Base-by-base conservation (phyloP, 1,284 basidiomycete species). In the Ustilago cynodontis region DNA sequence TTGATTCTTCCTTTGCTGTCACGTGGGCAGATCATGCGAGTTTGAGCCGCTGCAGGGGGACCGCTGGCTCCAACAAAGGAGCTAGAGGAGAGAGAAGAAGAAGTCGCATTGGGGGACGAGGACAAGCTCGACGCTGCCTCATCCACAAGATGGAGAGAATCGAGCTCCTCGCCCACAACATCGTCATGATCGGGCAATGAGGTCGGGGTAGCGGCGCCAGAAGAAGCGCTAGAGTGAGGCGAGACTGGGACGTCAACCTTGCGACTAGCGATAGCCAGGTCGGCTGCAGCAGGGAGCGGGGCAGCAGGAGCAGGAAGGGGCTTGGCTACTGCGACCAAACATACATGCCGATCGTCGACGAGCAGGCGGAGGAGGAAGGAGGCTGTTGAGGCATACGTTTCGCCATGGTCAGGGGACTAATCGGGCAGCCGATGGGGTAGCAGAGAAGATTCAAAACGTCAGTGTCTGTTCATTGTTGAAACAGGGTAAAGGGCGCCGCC, bases 291-390 rank as follows among this genome's bases (percentile, higher is more conserved):
- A 13, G 76, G 77, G 11, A 76, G 35, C 0, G 71, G 70, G 0
- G 65, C 61, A 2, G 61, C 53, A 2, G 81, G 81, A 35, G 71
- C 79, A 0, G 82, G 81, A 28, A 83, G 55, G 1, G 82, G 82
- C 52, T 71, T 72, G 35, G 78, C 79, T 3, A 83, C 81, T 28
- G 82, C 82, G 2, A 83, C 82, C 5, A 83, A 63, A 45, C 80
- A 82, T 9, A 83, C 78, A 56, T 83, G 74, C 10, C 79, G 65
- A 56, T 83, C 82, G 61, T 83, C 82, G 22, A 83, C 82, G 3
- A 83, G 70, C 4, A 83, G 71, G 4, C 82, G 74, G 1, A 83
- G 77, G 10, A 83, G 61, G 64, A 83, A 83, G 8, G 77, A 75
- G 16, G 81, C 79, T 5, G 76, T 77, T 10, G 78, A 77, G 3